Base-by-base conservation (phyloP, 2,329 filamentous ascomycete genomes). In the Xylaria arbuscula region DNA sequence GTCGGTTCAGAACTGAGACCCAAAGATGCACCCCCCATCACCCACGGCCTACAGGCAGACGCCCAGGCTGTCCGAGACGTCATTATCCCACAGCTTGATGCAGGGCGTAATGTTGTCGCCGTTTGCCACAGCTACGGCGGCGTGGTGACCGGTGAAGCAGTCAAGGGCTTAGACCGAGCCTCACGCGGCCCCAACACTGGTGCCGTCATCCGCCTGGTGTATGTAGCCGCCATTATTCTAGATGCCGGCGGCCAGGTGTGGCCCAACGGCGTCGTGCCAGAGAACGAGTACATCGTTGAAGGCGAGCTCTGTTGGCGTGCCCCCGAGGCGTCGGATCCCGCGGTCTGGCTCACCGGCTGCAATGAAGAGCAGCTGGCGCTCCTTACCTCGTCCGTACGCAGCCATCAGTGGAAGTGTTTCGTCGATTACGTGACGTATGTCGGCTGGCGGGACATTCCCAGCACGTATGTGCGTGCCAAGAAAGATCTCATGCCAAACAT, bases 61-160 rank as follows among this genome's bases (percentile, higher is more conserved):
- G 71, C 72, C 6, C 51, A 56, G 1, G 66, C 70, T 22, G 63
- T 73, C 56, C 58, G 70, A 28, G 56, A 53, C 9, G 59, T 64
- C 2, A 28, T 73, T 2, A 56, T 70, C 7, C 64, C 67, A 13
- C 70, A 71, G 13, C 69, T 70, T 34, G 69, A 73, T 22, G 68
- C 63, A 34, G 70, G 70, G 10, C 45, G 67, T 42, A 64, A 73
- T 42, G 70, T 73, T 4, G 64, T 72, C 13, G 13, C 68, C 51
- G 53, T 71, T 10, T 69, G 67, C 17, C 70, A 73, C 59, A 72
- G 70, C 62, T 71, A 73, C 66, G 69, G 72, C 57, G 70, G 72
- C n/a, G 67, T 73, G 3, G 72, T 73, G 0, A 67, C 47, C 42
- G 70, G 67, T 50, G 72, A 72, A 36, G 72, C 72, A 11, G 69